Evolutionary conservation across 2,329 filamentous ascomycete species (phyloP).

Genomic region (Arthrinium phaeospermum): DNA sequence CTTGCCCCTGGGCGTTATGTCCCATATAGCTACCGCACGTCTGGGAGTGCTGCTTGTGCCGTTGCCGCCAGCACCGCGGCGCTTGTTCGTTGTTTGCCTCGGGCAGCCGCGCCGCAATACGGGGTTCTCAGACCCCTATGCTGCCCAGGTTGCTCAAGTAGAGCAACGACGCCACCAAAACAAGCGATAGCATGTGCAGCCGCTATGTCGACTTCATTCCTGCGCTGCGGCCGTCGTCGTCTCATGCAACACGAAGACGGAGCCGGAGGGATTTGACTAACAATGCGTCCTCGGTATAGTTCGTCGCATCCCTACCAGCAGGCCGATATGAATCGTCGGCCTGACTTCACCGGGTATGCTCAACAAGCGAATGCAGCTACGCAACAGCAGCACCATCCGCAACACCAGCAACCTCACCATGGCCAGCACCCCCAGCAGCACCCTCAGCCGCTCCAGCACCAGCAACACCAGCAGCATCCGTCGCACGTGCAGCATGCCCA

Average conservation of each 20-base stretch:
- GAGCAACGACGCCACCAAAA: conserved; percentile 5
- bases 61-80: conserved; percentile 9
- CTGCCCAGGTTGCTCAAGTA: conserved; percentile 11
- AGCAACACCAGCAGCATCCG: conserved; percentile 41
- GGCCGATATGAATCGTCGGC: conserved; percentile 55
- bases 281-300: conserved; percentile 44
- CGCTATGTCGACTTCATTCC: conserved; percentile 32
- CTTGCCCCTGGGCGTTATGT: conserved; percentile 14
- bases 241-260: conserved; percentile 27
- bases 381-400: conserved; percentile 27
- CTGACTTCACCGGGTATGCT: conserved; percentile 44
- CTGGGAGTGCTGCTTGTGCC: conserved; percentile 8
- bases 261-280: conserved; percentile 37
- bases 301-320: conserved; percentile 52
- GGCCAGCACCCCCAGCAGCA: conserved; percentile 35
- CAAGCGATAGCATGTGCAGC: conserved; percentile 25
- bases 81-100: conserved; percentile 13
- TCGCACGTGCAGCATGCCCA: conserved; percentile 36
- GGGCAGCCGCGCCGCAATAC: conserved; percentile 5
- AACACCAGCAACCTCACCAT: conserved; percentile 37
- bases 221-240: conserved; percentile 26
- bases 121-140: neutral
- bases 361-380: conserved; percentile 20
- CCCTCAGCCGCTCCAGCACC: conserved; percentile 42
- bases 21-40: conserved; percentile 13